A percentile compares a stretch with the other conserved stretches of the same genome.
phyloP scores from a whole-genome alignment of 78 protist species.

The Dictyostelium discoideum region DNA sequence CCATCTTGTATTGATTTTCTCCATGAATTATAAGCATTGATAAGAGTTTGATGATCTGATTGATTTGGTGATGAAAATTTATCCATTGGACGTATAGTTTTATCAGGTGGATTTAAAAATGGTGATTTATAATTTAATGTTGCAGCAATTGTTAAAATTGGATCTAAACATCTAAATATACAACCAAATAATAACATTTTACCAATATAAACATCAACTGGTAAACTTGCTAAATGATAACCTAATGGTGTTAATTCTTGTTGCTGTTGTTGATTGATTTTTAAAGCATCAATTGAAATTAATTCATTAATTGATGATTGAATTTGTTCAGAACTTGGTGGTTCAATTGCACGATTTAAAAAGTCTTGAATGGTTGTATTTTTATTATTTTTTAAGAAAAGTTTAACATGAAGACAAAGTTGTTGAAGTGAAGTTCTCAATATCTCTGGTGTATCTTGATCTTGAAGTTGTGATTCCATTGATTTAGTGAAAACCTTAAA shows the following conservation, averaged over 20 bases:
- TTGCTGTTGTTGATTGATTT: background rate
- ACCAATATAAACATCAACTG: constrained; percentile 91
- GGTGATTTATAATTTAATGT: constrained; percentile 81
- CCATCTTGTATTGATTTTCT: constrained; percentile 22
- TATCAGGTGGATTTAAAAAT: constrained; percentile 83
- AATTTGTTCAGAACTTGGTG: constrained; percentile 70
- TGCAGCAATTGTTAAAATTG: constrained; percentile 94
- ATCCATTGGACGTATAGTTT: constrained; percentile 34
- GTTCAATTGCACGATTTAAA: constrained; percentile 85
- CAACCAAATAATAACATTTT: constrained; percentile 90
- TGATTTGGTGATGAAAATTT: constrained; percentile 24
- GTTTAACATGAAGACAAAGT: constrained; percentile 86
- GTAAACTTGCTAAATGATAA: constrained; percentile 89
- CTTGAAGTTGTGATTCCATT: constrained; percentile 36
- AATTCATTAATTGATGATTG: constrained; percentile 45
- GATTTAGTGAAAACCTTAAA: constrained; percentile 79
- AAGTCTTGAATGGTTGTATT: background rate
- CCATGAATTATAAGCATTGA: constrained; percentile 82
- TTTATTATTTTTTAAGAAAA: constrained; percentile 1
- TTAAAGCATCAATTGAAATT: constrained; percentile 16
- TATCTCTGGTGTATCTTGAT: constrained; percentile 90
- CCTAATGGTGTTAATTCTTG: constrained; percentile 88
- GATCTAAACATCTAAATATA: constrained; percentile 90
- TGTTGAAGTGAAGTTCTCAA: constrained; percentile 89
- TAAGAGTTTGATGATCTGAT: constrained; percentile 86